Percentiles rank a stretch among this genome's conserved stretches.
These are phyloP conservation scores for Plantago coronopus DNA, from an alignment of 305 asterid species.

Conservation along the genomic window DNA sequence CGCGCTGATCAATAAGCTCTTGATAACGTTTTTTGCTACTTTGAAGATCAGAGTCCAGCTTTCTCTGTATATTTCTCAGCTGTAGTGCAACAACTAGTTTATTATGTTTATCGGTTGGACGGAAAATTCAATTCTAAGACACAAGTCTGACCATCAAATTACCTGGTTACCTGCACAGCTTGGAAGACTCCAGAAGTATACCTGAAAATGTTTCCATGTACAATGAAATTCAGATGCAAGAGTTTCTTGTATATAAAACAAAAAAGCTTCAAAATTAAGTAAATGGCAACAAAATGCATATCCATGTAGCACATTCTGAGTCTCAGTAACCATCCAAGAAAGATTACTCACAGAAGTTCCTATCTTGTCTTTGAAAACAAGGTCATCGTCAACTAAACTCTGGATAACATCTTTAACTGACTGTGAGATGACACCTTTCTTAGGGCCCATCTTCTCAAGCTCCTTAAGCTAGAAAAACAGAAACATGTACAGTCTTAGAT, in stretches of 20 bases:
- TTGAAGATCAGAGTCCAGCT: slow-evolving; percentile 71
- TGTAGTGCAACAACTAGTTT: slow-evolving; percentile 32
- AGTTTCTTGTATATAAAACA: slow-evolving; percentile 7
- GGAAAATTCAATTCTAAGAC: slow-evolving; percentile 2
- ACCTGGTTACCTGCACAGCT: slow-evolving; percentile 99
- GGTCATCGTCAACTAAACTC: slow-evolving; percentile 87
- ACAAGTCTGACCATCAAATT: slow-evolving; percentile 21
- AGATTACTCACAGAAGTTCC: slow-evolving; percentile 87
- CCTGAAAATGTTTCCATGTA: slow-evolving; percentile 40
- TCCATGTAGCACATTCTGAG: not conserved
- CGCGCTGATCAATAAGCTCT: slow-evolving; percentile 70
- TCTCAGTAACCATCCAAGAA: slow-evolving; percentile 18
- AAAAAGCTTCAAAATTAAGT: slow-evolving; percentile 10
- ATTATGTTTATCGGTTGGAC: slow-evolving; percentile 15
- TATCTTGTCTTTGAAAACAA: slow-evolving; percentile 90
- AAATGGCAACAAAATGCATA: slow-evolving; percentile 17
- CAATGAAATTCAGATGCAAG: slow-evolving; percentile 11
- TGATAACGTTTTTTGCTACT: slow-evolving; percentile 48
- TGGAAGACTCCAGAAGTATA: slow-evolving; percentile 96
- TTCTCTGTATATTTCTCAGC: slow-evolving; percentile 67
- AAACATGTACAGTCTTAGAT: slow-evolving; percentile 10
- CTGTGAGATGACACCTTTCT: slow-evolving; percentile 89
- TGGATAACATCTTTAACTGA: slow-evolving; percentile 92
- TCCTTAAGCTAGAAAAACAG: slow-evolving; percentile 68
- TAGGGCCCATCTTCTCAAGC: slow-evolving; percentile 88